Evolutionary conservation across 208 protist species (phyloP).

Genomic region (Leishmania amazonensis): DNA sequence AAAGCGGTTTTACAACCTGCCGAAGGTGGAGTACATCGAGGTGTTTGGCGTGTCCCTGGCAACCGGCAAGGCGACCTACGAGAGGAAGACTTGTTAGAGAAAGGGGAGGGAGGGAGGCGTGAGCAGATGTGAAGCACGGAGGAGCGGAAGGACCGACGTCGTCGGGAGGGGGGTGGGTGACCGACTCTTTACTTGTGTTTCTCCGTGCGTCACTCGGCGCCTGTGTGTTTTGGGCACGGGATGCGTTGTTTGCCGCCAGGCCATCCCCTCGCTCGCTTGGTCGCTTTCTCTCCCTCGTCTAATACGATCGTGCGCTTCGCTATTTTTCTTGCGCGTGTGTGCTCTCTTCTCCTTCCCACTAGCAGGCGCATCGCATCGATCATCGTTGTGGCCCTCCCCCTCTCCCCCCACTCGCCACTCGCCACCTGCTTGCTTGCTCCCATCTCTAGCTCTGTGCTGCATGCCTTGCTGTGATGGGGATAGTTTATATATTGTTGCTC

Average conservation of each 20-base stretch:
- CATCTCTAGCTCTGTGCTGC: neutral
- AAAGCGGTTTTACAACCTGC: slow-evolving; percentile 79
- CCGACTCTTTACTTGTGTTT: neutral
- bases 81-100: slow-evolving; percentile 44
- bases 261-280: neutral
- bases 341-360: neutral
- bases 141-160: neutral
- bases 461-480: neutral
- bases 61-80: slow-evolving; percentile 56
- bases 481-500: neutral
- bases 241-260: neutral
- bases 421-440: neutral
- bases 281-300: neutral
- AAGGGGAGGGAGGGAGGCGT: neutral
- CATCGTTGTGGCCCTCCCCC: neutral
- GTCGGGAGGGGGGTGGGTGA: neutral
- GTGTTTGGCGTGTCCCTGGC: slow-evolving; percentile 61
- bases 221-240: neutral
- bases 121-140: neutral
- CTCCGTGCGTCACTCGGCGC: neutral
- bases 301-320: neutral
- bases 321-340: neutral
- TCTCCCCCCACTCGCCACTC: neutral
- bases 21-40: slow-evolving; percentile 80
- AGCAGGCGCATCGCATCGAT: neutral